Conservation (phyloP, 1,139 yeast species). For the Scheffersomyces segobiensis region DNA sequence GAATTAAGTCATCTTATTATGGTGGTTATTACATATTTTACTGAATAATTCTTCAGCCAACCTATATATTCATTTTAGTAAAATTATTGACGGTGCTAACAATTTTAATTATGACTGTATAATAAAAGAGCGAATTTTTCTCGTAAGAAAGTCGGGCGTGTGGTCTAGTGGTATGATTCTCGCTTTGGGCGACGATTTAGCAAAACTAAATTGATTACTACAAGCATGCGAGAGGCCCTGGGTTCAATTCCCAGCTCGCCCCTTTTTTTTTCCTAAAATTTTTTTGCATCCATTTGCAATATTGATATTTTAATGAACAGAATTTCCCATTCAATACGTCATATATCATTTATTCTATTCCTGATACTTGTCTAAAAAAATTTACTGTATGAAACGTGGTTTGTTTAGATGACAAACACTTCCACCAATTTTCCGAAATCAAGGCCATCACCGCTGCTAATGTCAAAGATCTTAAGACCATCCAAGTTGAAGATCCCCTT, state of each 20-base stretch:
- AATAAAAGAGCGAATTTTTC: background rate
- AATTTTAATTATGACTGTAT: background rate
- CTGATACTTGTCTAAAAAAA: too few species aligned
- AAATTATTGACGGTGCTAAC: background rate
- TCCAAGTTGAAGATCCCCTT: conserved; percentile 66
- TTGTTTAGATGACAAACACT: conserved; percentile 52
- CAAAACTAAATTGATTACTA: conserved; percentile 6
- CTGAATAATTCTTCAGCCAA: too few species aligned
- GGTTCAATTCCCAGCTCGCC: conserved; percentile 38
- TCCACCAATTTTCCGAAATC: conserved; percentile 74
- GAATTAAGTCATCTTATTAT: too few species aligned
- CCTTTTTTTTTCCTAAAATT: too few species aligned
- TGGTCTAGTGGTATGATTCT: conserved; percentile 1
- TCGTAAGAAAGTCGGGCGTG: background rate
- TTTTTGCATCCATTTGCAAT: background rate
- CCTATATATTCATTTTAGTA: too few species aligned
- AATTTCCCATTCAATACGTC: background rate
- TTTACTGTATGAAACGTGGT: background rate
- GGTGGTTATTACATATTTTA: too few species aligned
- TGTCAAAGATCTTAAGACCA: conserved; percentile 66
- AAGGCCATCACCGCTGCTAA: conserved; percentile 64
- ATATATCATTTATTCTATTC: background rate
- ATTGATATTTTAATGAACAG: background rate
- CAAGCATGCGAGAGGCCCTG: conserved; percentile 35
- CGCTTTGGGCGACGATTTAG: background rate